These are phyloP conservation scores for Coemansia sp. DNA, from an alignment of 192 early-diverging fungal genomes.

Conservation along the genomic window DNA sequence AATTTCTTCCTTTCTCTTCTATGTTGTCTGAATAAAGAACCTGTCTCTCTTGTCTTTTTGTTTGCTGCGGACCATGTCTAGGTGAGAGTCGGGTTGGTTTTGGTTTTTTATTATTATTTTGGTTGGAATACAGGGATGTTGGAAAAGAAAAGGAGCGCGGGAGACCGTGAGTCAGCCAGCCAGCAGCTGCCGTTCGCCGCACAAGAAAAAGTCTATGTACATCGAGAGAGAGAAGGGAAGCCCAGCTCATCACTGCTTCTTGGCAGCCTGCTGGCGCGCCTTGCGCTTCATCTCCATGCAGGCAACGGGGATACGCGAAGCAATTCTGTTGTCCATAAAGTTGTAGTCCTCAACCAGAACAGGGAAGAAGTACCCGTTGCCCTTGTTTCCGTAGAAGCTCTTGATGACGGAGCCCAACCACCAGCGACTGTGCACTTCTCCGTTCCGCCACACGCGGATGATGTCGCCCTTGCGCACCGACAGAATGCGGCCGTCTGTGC, in stretches of 20 bases:
- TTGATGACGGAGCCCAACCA: slow-evolving; percentile 42
- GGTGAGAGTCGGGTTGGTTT: too few species aligned
- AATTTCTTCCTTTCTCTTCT: too few species aligned
- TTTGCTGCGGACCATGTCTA: not conserved
- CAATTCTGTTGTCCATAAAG: slow-evolving; percentile 51
- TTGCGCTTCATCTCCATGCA: slow-evolving; percentile 23
- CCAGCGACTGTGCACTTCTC: slow-evolving; percentile 32
- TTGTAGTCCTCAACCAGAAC: slow-evolving; percentile 38
- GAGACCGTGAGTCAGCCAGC: too few species aligned
- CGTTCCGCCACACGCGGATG: slow-evolving; percentile 29
- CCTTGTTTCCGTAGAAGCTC: slow-evolving; percentile 44
- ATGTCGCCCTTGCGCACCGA: slow-evolving; percentile 43
- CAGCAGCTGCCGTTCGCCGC: too few species aligned
- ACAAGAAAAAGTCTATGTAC: slow-evolving; percentile 12
- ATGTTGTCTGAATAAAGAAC: not conserved
- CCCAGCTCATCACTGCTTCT: not conserved
- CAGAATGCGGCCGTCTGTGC: slow-evolving; percentile 34
- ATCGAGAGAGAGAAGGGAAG: not conserved
- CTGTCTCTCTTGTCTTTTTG: not conserved
- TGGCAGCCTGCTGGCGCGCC: slow-evolving; percentile 13
- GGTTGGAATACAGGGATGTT: too few species aligned
- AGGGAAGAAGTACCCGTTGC: slow-evolving; percentile 46
- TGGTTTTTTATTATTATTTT: too few species aligned
- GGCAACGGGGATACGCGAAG: slow-evolving; percentile 35
- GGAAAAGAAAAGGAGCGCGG: too few species aligned